A percentile compares a stretch with the other conserved stretches of the same genome.
Evolutionary conservation across 108 stramenopile genomes (phyloP).

Genomic region (Nitzschia palea): DNA sequence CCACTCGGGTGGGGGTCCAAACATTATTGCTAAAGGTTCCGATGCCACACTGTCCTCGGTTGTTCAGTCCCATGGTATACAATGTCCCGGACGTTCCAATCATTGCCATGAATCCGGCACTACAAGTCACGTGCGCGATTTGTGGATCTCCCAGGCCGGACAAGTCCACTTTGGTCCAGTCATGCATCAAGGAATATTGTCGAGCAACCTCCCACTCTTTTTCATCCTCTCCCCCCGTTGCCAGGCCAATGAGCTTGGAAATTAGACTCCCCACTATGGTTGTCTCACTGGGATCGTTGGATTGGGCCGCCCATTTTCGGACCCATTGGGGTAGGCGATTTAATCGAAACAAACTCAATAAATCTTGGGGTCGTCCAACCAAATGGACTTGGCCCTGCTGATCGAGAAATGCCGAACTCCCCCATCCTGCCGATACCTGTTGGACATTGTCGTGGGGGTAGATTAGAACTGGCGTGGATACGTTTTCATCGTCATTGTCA

Average conservation of each 20-base stretch:
- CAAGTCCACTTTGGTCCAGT: conserved; percentile 31
- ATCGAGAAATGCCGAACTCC: conserved; percentile 62
- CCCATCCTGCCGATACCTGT: conserved; percentile 71
- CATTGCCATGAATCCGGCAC: conserved; percentile 75
- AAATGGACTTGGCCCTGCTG: conserved; percentile 41
- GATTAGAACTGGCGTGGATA: conserved; percentile 16
- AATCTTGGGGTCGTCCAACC: conserved; percentile 84
- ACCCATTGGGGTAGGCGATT: conserved; percentile 60
- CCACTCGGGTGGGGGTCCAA: conserved; percentile 67
- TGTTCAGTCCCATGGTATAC: conserved; percentile 75
- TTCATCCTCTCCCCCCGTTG: conserved; percentile 25
- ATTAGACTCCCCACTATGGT: conserved; percentile 24
- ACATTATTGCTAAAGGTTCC: conserved; percentile 62
- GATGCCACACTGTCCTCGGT: conserved; percentile 79
- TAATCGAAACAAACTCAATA: conserved; percentile 65
- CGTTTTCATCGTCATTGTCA: conserved; percentile 42
- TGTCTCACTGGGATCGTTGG: conserved; percentile 15
- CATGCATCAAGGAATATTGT: conserved; percentile 27
- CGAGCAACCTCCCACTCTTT: conserved; percentile 29
- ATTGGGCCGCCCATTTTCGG: conserved; percentile 24
- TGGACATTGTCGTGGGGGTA: conserved; percentile 40
- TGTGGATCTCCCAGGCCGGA: conserved; percentile 10
- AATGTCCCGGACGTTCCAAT: conserved; percentile 53
- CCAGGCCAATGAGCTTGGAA: conserved; percentile 32
- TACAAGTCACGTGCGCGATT: conserved; percentile 28